Percentiles rank a stretch among this genome's conserved stretches.
These are phyloP conservation scores for Borovskyia barvae DNA, from an alignment of 208 protist species.

Conservation along the genomic window DNA sequence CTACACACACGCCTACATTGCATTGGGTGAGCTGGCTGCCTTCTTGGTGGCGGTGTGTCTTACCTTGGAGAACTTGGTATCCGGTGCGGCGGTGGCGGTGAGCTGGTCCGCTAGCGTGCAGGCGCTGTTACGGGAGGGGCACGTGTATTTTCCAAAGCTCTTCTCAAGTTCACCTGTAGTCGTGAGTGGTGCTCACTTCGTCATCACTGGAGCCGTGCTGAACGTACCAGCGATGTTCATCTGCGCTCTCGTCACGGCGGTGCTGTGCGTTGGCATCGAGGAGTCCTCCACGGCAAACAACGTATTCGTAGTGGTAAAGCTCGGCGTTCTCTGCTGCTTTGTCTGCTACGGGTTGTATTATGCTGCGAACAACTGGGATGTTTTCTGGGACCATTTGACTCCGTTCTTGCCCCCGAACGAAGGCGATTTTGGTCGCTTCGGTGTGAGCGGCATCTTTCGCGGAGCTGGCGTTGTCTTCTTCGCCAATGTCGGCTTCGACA, in stretches of 20 bases:
- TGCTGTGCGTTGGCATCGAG: conserved; percentile 12
- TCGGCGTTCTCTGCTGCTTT: conserved; percentile 17
- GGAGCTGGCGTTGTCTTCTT: conserved; percentile 19
- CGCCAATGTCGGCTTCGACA: conserved; percentile 26
- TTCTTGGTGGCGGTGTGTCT: conserved; percentile 24
- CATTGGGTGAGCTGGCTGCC: conserved; percentile 9
- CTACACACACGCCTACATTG: conserved; percentile 15
- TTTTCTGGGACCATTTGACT: conserved; percentile 9
- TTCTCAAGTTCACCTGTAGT: conserved; percentile 2
- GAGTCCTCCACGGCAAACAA: conserved; percentile 19
- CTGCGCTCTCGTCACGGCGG: conserved; percentile 10
- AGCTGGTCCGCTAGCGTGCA: conserved; percentile 22
- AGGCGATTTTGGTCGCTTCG: conserved; percentile 10
- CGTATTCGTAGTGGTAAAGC: conserved; percentile 13
- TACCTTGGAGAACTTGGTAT: conserved; percentile 14
- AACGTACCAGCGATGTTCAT: conserved; percentile 15
- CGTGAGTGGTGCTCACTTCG: background rate
- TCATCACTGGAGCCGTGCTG: conserved; percentile 4
- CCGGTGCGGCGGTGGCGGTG: conserved; percentile 13
- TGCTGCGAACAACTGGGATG: conserved; percentile 14
- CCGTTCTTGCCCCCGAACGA: conserved; percentile 9
- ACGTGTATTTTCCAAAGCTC: conserved; percentile 8
- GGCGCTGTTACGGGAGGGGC: conserved; percentile 14
- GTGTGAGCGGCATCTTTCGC: conserved; percentile 22
- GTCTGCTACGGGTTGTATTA: conserved; percentile 17